Percentiles rank a stretch among this genome's conserved stretches.
phyloP scores from a whole-genome alignment of 1,139 yeast genomes.

The Groenewaldozyma sp. region DNA sequence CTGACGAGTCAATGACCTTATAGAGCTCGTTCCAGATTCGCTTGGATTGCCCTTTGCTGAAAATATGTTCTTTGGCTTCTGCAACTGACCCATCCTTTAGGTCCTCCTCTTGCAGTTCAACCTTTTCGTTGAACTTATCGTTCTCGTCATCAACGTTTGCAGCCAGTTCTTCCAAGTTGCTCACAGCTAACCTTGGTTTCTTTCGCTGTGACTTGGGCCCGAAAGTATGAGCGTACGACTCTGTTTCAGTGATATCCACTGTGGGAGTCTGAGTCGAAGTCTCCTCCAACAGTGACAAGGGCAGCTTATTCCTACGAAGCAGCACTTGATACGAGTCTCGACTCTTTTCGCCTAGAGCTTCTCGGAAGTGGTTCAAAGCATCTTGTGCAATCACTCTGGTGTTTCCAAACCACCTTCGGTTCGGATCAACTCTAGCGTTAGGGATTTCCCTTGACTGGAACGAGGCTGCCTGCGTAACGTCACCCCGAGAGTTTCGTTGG shows the following conservation, averaged over 20 bases:
- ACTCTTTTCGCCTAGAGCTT: slow-evolving; percentile 82
- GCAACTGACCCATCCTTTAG: slow-evolving; percentile 64
- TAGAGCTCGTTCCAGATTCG: slow-evolving; percentile 98
- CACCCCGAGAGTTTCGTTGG: slow-evolving; percentile 78
- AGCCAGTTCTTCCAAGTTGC: slow-evolving; percentile 78
- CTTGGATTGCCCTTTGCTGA: slow-evolving; percentile 94
- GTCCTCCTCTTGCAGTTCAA: slow-evolving; percentile 44
- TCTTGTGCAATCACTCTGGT: slow-evolving; percentile 97
- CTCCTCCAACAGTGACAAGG: slow-evolving; percentile 91
- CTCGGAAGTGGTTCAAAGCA: slow-evolving; percentile 87
- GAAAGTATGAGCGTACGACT: slow-evolving; percentile 69
- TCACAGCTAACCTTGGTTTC: slow-evolving; percentile 73
- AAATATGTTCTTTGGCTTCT: slow-evolving; percentile 91
- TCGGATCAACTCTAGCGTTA: slow-evolving; percentile 89
- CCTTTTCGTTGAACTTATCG: slow-evolving; percentile 58
- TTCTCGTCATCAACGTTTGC: slow-evolving; percentile 49
- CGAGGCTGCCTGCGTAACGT: slow-evolving; percentile 75
- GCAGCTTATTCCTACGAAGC: slow-evolving; percentile 81
- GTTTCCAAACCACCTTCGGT: slow-evolving; percentile 95
- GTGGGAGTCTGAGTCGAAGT: slow-evolving; percentile 54
- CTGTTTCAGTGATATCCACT: slow-evolving; percentile 79
- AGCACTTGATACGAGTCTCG: slow-evolving; percentile 84
- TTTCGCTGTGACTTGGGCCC: slow-evolving; percentile 95
- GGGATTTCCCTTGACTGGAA: slow-evolving; percentile 86
- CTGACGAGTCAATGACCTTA: slow-evolving; percentile 94